These are phyloP conservation scores for Termitomyces heimii DNA, from an alignment of 768 basidiomycete species.

Conservation along the genomic window DNA sequence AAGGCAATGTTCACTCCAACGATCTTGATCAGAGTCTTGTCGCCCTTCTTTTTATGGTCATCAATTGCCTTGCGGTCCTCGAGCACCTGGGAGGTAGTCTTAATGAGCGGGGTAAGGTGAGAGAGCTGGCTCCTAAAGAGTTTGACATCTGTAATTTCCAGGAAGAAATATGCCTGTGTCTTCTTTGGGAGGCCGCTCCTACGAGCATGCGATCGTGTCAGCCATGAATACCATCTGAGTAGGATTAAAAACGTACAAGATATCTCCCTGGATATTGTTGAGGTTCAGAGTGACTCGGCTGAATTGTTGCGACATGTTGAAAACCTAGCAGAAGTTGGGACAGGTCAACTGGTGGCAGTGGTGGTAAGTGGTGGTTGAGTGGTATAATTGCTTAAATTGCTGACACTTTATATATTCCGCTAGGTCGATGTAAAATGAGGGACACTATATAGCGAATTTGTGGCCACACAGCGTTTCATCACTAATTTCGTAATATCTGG, in stretches of 20 bases:
- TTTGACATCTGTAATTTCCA: conserved; percentile 37
- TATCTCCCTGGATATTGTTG: conserved; percentile 41
- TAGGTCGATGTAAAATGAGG: neutral
- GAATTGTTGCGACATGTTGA: conserved; percentile 15
- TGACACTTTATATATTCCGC: neutral
- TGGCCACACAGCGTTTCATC: neutral
- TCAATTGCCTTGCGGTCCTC: conserved; percentile 34
- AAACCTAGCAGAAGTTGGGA: neutral
- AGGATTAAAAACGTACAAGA: conserved; percentile 27
- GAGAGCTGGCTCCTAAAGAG: conserved; percentile 37
- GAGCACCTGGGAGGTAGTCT: conserved; percentile 36
- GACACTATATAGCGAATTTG: neutral
- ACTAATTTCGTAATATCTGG: neutral
- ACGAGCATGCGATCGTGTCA: neutral
- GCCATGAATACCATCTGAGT: neutral
- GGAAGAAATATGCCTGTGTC: conserved; percentile 45
- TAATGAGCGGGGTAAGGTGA: conserved; percentile 38
- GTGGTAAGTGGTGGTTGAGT: neutral
- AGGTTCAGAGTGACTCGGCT: conserved; percentile 24
- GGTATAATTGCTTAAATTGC: neutral
- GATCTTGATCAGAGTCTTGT: conserved; percentile 28
- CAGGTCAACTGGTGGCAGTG: neutral
- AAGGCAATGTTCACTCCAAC: conserved; percentile 49
- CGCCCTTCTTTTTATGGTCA: conserved; percentile 31
- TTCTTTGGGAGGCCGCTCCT: conserved; percentile 54